Conservation (phyloP, 2,329 filamentous ascomycete species). For the Verticillium klebahnii region DNA sequence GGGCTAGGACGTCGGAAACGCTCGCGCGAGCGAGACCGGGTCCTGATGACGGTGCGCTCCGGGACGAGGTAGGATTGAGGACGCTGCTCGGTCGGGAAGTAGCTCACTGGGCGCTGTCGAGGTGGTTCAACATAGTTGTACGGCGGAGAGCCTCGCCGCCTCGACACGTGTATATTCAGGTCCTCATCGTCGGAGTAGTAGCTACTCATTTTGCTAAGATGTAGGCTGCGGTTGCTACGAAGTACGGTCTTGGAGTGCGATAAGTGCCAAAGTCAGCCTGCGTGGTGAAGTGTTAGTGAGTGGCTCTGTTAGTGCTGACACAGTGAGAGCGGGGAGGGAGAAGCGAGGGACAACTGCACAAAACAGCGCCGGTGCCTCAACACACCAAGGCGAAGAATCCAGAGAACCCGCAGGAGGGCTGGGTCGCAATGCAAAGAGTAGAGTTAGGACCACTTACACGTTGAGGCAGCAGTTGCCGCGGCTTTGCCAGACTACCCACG, state of each 20-base stretch:
- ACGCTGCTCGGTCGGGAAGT: constrained; percentile 34
- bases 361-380: too few relatives aligned
- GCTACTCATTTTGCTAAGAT: constrained; percentile 22
- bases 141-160: constrained; percentile 33
- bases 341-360: background rate
- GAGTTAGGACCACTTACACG: background rate
- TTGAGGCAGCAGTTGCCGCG: background rate
- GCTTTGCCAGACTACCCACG: background rate
- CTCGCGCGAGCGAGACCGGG: constrained; percentile 31
- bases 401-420: background rate
- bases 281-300: background rate
- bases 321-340: background rate
- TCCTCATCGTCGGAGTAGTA: constrained; percentile 52
- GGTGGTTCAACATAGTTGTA: constrained; percentile 40
- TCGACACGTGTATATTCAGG: constrained; percentile 36
- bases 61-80: constrained; percentile 32
- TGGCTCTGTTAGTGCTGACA: background rate
- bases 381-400: background rate
- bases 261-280: background rate
- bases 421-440: background rate
- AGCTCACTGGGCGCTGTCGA: constrained; percentile 29
- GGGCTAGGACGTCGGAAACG: constrained; percentile 37
- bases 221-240: background rate
- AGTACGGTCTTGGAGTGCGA: background rate
- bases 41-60: constrained; percentile 42